A percentile compares a stretch with the other conserved stretches of the same genome.
Evolutionary conservation across 495 filamentous ascomycete species (phyloP).

Genomic region (Jackrogersella minutella): DNA sequence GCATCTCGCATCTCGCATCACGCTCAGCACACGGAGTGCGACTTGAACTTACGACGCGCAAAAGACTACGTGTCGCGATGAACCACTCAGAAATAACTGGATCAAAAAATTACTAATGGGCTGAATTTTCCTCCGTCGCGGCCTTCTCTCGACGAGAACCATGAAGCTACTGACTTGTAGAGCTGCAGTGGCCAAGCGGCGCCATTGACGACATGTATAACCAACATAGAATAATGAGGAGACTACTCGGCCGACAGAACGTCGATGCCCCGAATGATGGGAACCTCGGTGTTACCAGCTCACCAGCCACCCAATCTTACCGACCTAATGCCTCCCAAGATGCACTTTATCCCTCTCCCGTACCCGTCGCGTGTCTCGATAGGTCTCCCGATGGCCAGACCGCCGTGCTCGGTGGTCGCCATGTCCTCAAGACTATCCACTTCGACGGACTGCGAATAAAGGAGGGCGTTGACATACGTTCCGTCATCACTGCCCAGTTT

Average conservation of each 20-base stretch:
- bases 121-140: constrained; percentile 10
- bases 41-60: background rate
- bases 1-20: background rate
- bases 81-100: background rate
- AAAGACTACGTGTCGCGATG: constrained; percentile 7
- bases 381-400: constrained; percentile 77
- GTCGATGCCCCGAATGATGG: constrained; percentile 49
- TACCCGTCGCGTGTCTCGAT: constrained; percentile 78
- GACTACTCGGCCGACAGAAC: constrained; percentile 58
- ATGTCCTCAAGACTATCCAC: constrained; percentile 83
- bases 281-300: constrained; percentile 49
- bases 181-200: constrained; percentile 34
- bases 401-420: constrained; percentile 81
- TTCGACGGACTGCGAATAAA: constrained; percentile 73
- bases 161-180: constrained; percentile 39
- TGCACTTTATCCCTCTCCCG: constrained; percentile 73
- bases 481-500: constrained; percentile 74
- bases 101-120: constrained; percentile 4
- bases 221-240: constrained; percentile 61
- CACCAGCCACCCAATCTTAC: constrained; percentile 45
- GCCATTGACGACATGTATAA: constrained; percentile 47
- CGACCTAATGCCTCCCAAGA: constrained; percentile 76
- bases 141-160: constrained; percentile 25
- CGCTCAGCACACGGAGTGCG: background rate
- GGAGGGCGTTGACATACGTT: constrained; percentile 82